Evolutionary conservation across 768 basidiomycete species (phyloP).

Genomic region (Boletus pseudo-olivaceus): DNA sequence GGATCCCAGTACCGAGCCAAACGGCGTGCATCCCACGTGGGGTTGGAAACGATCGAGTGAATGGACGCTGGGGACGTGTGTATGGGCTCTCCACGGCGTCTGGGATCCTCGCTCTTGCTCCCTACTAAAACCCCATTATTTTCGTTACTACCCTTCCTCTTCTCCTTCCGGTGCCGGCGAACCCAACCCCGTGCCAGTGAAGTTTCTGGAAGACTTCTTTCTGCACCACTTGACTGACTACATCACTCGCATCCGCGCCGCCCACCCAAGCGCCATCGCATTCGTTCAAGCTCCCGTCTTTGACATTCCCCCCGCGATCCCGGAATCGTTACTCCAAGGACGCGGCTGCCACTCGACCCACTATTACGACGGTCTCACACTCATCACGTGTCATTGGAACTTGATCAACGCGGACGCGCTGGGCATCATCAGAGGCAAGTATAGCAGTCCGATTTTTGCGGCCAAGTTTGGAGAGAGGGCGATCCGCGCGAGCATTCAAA

Average conservation of each 20-base stretch:
- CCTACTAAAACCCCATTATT: conserved; percentile 73
- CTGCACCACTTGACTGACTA: conserved; percentile 63
- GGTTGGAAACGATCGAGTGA: conserved; percentile 73
- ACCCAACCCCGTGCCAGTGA: conserved; percentile 37
- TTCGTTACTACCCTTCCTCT: conserved; percentile 43
- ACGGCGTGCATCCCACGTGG: conserved; percentile 65
- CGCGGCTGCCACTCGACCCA: conserved; percentile 75
- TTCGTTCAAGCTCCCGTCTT: conserved; percentile 94
- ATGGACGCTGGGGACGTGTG: conserved; percentile 77
- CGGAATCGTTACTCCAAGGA: conserved; percentile 56
- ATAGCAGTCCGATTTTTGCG: conserved; percentile 62
- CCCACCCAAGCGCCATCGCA: conserved; percentile 81
- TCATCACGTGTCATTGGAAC: conserved; percentile 91
- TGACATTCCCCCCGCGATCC: conserved; percentile 63
- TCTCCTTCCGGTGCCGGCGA: not conserved
- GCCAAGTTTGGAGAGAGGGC: conserved; percentile 79
- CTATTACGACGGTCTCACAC: conserved; percentile 93
- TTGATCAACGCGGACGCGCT: conserved; percentile 95
- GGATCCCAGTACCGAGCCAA: conserved; percentile 45
- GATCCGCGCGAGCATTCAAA: conserved; percentile 77
- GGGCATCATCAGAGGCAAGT: conserved; percentile 84
- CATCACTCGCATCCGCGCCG: conserved; percentile 50
- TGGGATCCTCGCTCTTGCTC: conserved; percentile 77
- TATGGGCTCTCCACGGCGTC: conserved; percentile 88
- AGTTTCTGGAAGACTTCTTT: conserved; percentile 81